phyloP scores from a whole-genome alignment of 371 early-diverging fungal genomes.

The Apophysomyces sp. region DNA sequence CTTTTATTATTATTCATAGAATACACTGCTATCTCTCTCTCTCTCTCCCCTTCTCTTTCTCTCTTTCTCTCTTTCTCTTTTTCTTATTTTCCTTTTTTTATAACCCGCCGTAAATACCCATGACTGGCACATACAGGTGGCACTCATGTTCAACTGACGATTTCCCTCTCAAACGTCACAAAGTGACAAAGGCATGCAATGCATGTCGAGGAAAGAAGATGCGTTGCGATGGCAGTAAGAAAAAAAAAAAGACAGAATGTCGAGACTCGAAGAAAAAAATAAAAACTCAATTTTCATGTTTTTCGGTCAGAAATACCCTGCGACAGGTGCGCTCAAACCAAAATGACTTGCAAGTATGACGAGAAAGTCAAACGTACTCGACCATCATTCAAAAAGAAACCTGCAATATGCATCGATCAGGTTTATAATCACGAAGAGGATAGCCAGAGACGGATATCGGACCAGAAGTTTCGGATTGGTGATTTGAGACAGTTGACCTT shows the following conservation, averaged over 20 bases:
- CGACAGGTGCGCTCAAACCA: constrained; percentile 12
- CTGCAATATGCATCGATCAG: not conserved
- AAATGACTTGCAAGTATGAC: constrained; percentile 1
- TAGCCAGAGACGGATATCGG: not conserved
- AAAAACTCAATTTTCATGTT: not conserved
- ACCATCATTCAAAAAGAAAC: not conserved
- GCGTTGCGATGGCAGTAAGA: constrained; percentile 31
- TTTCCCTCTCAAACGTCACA: constrained; percentile 29
- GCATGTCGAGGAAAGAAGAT: constrained; percentile 26
- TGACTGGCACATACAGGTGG: constrained; percentile 19
- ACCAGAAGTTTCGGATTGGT: not conserved
- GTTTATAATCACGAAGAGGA: constrained; percentile 7
- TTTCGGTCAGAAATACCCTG: constrained; percentile 17
- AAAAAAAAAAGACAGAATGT: too few species aligned
- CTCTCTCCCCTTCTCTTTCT: constrained; percentile 1
- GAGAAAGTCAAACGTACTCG: constrained; percentile 6
- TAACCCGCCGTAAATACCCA: not conserved
- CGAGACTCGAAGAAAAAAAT: not conserved
- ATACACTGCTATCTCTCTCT: not conserved
- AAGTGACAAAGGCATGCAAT: constrained; percentile 25
- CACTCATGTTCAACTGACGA: constrained; percentile 27
- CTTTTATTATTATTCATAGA: not conserved
- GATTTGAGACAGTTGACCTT: constrained; percentile 18
- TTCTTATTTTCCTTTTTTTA: not conserved
- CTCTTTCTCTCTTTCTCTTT: not conserved